phyloP scores from a whole-genome alignment of 495 filamentous ascomycete species.

The Hyphodiscus hymeniophilus region DNA sequence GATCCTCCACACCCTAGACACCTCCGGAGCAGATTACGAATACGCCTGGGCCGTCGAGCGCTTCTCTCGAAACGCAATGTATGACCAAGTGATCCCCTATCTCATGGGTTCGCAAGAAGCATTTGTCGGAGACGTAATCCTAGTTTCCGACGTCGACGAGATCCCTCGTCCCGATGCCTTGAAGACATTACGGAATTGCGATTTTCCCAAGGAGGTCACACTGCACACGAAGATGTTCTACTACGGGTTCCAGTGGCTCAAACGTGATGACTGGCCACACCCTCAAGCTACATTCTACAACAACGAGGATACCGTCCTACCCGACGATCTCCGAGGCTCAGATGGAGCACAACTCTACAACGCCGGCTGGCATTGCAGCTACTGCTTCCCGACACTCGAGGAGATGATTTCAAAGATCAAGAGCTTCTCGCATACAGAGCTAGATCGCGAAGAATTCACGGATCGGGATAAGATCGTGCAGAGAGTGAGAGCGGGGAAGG shows the following conservation, averaged over 20 bases:
- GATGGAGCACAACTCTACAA: constrained; percentile 23
- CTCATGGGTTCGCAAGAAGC: constrained; percentile 18
- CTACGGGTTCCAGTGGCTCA: constrained; percentile 36
- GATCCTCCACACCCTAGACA: constrained; percentile 28
- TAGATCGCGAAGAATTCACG: constrained; percentile 24
- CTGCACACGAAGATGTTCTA: constrained; percentile 29
- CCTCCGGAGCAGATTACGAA: constrained; percentile 6
- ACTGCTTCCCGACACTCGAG: constrained; percentile 27
- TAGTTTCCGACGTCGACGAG: constrained; percentile 31
- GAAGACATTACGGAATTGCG: constrained; percentile 29
- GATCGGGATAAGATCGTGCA: constrained; percentile 25
- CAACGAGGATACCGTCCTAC: constrained; percentile 27
- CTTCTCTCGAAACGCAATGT: constrained; percentile 27
- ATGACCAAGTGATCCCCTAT: constrained; percentile 22
- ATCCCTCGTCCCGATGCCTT: constrained; percentile 26
- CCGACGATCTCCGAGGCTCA: constrained; percentile 25
- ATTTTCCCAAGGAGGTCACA: constrained; percentile 27
- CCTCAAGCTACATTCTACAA: constrained; percentile 32
- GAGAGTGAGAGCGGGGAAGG: constrained; percentile 27
- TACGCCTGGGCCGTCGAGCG: constrained; percentile 24
- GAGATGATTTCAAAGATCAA: constrained; percentile 32
- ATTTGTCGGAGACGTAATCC: constrained; percentile 20
- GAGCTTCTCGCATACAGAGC: constrained; percentile 28
- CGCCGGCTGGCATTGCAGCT: constrained; percentile 34
- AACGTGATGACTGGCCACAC: constrained; percentile 29